Evolutionary conservation across 73 alveolate species (phyloP).

Genomic region (Stentor coeruleus): DNA sequence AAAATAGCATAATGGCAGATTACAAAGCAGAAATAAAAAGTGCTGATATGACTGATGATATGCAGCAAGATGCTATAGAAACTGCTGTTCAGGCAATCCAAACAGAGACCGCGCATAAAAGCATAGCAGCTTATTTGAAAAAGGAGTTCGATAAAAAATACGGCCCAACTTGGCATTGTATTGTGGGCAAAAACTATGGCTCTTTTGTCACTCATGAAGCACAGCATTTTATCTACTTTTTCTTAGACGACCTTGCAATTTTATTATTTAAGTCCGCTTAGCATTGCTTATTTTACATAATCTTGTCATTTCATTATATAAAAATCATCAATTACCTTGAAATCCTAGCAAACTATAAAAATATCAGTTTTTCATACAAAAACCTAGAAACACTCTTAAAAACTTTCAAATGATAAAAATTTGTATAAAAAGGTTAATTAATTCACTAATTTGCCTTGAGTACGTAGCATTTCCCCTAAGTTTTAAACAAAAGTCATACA

Average conservation of each 20-base stretch:
- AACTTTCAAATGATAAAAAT: too few species aligned
- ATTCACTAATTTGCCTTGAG: too few species aligned
- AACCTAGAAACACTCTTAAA: too few species aligned
- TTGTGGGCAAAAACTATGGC: slow-evolving; percentile 83
- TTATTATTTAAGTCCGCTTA: slow-evolving; percentile 67
- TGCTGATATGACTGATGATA: slow-evolving; percentile 96
- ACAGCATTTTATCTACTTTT: slow-evolving; percentile 84
- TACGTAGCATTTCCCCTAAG: too few species aligned
- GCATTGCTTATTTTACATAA: too few species aligned
- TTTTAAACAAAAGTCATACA: too few species aligned
- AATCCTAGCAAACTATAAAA: too few species aligned
- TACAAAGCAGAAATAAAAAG: slow-evolving; percentile 93
- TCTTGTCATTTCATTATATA: too few species aligned
- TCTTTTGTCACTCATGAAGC: slow-evolving; percentile 76
- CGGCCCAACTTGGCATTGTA: slow-evolving; percentile 93
- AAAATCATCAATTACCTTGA: too few species aligned
- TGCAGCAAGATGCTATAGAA: slow-evolving; percentile 96
- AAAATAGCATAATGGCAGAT: slow-evolving; percentile 50
- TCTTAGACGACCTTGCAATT: slow-evolving; percentile 83
- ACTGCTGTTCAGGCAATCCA: slow-evolving; percentile 93
- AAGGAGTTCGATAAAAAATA: slow-evolving; percentile 78
- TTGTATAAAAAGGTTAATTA: too few species aligned
- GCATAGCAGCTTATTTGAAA: slow-evolving; percentile 93
- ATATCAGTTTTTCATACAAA: too few species aligned
- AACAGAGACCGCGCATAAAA: slow-evolving; percentile 92